phyloP scores from a whole-genome alignment of 805 yeast species.

The Candida sakaeoensis region DNA sequence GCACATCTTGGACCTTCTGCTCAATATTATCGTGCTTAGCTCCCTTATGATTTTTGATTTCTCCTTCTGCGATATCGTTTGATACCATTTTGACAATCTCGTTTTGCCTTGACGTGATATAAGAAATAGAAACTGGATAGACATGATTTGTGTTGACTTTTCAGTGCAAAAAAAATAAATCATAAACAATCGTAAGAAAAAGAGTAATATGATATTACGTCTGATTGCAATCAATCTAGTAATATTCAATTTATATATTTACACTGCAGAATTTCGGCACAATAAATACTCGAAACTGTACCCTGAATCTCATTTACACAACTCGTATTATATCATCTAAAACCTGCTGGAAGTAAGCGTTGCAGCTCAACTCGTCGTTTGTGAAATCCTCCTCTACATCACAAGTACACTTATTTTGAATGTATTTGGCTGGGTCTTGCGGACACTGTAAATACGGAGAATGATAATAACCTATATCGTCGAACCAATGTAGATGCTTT shows the following conservation, averaged over 20 bases:
- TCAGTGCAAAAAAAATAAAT: too few species aligned
- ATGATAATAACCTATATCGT: slow-evolving; percentile 73
- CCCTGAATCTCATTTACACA: too few species aligned
- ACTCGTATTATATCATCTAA: too few species aligned
- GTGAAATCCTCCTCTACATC: slow-evolving; percentile 35
- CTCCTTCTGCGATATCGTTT: slow-evolving; percentile 77
- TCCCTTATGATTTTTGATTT: slow-evolving; percentile 81
- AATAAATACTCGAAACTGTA: too few species aligned
- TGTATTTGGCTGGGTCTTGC: slow-evolving; percentile 21
- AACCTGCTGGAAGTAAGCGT: slow-evolving; percentile 13
- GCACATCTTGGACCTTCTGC: slow-evolving; percentile 92
- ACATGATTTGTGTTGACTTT: slow-evolving; percentile 52
- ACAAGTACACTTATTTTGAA: slow-evolving; percentile 33
- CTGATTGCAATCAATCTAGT: too few species aligned
- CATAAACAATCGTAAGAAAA: too few species aligned
- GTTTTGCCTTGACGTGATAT: slow-evolving; percentile 95
- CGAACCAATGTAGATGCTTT: slow-evolving; percentile 63
- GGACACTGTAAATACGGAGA: slow-evolving; percentile 67
- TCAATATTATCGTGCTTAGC: slow-evolving; percentile 76
- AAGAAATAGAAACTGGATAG: slow-evolving; percentile 72
- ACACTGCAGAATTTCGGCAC: too few species aligned
- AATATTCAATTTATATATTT: too few species aligned
- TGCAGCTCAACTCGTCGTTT: slow-evolving; percentile 19
- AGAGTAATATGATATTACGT: too few species aligned
- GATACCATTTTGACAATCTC: slow-evolving; percentile 90